Evolutionary conservation across 2,329 filamentous ascomycete genomes (phyloP), one percentile per base, ranked within the genome.

Genomic region (Penicillium oxalicum): DNA sequence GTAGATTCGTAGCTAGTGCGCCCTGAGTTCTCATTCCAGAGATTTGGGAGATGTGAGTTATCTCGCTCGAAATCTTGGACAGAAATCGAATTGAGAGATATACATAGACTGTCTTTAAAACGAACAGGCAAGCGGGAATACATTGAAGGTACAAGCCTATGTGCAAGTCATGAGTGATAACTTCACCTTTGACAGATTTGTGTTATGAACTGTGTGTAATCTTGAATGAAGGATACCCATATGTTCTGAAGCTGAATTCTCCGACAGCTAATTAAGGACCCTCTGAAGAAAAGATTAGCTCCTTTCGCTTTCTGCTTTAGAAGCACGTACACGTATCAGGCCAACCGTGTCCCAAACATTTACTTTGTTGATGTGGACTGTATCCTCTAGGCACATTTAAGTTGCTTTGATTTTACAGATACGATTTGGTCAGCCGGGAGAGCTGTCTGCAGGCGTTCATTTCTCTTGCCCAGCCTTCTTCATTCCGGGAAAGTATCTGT

Each of bases 261-360:
- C 47, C 36, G 40, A 25, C 29, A 41, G 47, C 47, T 41, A 48
- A 24, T 48, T n/a, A 35, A 41, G 47, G 36, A 48, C 40, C 33
- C 47, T 41, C 47, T 48, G 28, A 40, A 34, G 9, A 33, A 26
- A 33, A 12, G 11, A 29, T 46, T 40, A 40, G 44, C 44, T 46
- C 26, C 36, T 40, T 13, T 33, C 44, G 40, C 28, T 39, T 5
- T 29, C 29, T 44, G 24, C 28, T 40, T 46, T 18, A 35, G 18
- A 34, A 46, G 37, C 11, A 44, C 24, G 12, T 24, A 24, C 38
- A 40, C 40, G 9, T 48, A 48, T 41, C 26, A 48, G 28, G n/a
- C 47, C 47, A 34, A 48, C 47, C 9, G 47, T 48, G 41, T 48
- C 47, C 47, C 47, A 48, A 29, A 48, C 47, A n/a, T n/a, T n/a